phyloP scores from a whole-genome alignment of 129 eudicot species.

The Flaveria robusta region DNA sequence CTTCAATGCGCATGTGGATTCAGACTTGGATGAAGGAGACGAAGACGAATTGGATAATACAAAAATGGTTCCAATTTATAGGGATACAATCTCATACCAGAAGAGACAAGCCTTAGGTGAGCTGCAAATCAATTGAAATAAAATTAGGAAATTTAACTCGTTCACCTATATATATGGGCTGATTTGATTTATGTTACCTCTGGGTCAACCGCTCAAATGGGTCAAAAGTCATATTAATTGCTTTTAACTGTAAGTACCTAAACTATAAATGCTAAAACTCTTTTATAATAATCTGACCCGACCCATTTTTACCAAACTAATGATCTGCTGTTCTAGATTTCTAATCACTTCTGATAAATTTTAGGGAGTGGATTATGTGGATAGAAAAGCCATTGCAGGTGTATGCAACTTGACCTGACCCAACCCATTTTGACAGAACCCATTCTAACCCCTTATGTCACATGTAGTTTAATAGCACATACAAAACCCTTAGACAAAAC shows the following conservation, averaged over 20 bases:
- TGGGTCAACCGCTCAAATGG: neutral
- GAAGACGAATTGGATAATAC: slow-evolving; percentile 82
- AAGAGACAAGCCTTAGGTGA: slow-evolving; percentile 90
- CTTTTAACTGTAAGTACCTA: neutral
- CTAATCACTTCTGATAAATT: neutral
- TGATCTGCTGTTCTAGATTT: no score
- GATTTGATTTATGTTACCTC: neutral
- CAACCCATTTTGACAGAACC: neutral
- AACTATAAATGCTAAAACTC: neutral
- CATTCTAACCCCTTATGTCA: neutral
- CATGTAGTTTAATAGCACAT: neutral
- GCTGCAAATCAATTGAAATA: neutral
- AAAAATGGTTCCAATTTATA: slow-evolving; percentile 54
- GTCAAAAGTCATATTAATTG: neutral
- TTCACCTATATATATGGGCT: neutral
- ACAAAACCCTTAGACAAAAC: neutral
- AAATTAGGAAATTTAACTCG: neutral
- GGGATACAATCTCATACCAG: slow-evolving; percentile 72
- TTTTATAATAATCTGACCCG: neutral
- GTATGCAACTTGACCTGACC: neutral
- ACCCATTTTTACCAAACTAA: no score
- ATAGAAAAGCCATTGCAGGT: neutral
- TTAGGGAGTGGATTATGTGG: neutral
- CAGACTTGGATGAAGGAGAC: slow-evolving; percentile 76
- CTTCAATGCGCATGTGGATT: slow-evolving; percentile 37